Percentiles rank a stretch among this genome's conserved stretches.
Evolutionary conservation across 306 rosid species (phyloP).

Genomic region (Begonia masoniana): DNA sequence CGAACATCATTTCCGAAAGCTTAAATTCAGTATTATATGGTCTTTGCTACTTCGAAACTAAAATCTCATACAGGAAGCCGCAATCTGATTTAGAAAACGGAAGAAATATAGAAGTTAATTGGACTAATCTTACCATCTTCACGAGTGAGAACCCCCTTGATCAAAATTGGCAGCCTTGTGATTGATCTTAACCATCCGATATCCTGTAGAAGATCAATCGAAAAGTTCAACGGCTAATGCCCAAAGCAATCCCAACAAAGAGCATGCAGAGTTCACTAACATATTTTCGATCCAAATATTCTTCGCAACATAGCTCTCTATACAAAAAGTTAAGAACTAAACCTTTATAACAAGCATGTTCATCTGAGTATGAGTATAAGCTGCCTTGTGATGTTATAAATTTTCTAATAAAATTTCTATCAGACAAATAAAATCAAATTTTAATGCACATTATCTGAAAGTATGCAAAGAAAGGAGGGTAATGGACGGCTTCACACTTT

Average conservation of each 20-base stretch:
- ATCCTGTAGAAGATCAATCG: conserved; percentile 14
- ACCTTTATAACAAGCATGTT: not conserved
- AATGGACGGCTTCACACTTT: conserved; percentile 20
- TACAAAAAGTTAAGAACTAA: not conserved
- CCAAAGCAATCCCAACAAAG: not conserved
- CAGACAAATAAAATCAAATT: too few species aligned
- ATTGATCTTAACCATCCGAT: conserved; percentile 23
- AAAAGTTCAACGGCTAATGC: not conserved
- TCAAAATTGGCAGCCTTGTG: conserved; percentile 26
- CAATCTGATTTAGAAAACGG: not conserved
- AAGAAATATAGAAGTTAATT: not conserved
- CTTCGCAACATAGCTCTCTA: not conserved
- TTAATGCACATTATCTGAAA: not conserved
- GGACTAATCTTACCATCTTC: conserved; percentile 29
- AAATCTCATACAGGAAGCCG: not conserved
- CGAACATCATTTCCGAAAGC: too few species aligned
- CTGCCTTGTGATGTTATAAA: too few species aligned
- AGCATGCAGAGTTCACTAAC: not conserved
- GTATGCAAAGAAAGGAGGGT: not conserved
- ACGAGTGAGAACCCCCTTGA: conserved; percentile 30
- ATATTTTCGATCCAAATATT: not conserved
- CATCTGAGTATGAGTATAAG: too few species aligned
- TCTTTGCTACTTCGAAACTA: too few species aligned
- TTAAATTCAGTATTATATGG: too few species aligned
- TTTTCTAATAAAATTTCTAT: too few species aligned